Evolutionary conservation across 768 basidiomycete species (phyloP).

Genomic region (Auriscalpium microsporum): DNA sequence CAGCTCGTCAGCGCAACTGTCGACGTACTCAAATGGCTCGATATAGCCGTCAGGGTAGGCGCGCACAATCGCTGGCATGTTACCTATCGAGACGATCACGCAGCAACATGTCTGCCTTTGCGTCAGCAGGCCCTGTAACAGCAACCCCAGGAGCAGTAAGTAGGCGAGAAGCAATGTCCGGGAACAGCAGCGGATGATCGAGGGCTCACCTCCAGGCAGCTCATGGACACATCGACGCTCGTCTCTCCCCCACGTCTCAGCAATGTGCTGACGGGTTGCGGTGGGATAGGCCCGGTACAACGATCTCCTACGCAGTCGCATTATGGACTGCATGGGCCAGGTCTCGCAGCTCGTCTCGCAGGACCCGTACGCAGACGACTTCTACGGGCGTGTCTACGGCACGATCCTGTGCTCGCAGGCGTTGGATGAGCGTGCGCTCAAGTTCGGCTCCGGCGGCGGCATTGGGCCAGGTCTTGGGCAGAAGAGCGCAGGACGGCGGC

Average conservation of each 20-base stretch:
- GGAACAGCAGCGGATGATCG: constrained; percentile 44
- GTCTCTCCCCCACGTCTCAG: neutral
- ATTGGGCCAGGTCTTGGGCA: constrained; percentile 76
- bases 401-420: constrained; percentile 71
- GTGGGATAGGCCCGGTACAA: constrained; percentile 73
- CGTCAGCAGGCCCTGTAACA: constrained; percentile 24
- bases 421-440: constrained; percentile 71
- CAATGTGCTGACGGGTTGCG: neutral
- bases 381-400: constrained; percentile 94
- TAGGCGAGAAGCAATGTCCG: constrained; percentile 57
- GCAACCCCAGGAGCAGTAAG: constrained; percentile 23
- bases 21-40: constrained; percentile 7
- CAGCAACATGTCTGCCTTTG: constrained; percentile 40
- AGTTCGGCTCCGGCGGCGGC: constrained; percentile 76
- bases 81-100: constrained; percentile 23
- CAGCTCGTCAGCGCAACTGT: constrained; percentile 15
- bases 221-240: constrained; percentile 43
- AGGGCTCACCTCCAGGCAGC: constrained; percentile 22
- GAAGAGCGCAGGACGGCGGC: constrained; percentile 59
- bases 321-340: constrained; percentile 99
- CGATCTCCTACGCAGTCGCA: constrained; percentile 94
- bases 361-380: constrained; percentile 97
- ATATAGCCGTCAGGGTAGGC: constrained; percentile 9
- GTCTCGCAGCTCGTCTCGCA: constrained; percentile 95
- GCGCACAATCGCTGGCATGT: constrained; percentile 2